Evolutionary conservation across 257 asterid genomes (phyloP).

Genomic region (Penstemon eatonii): DNA sequence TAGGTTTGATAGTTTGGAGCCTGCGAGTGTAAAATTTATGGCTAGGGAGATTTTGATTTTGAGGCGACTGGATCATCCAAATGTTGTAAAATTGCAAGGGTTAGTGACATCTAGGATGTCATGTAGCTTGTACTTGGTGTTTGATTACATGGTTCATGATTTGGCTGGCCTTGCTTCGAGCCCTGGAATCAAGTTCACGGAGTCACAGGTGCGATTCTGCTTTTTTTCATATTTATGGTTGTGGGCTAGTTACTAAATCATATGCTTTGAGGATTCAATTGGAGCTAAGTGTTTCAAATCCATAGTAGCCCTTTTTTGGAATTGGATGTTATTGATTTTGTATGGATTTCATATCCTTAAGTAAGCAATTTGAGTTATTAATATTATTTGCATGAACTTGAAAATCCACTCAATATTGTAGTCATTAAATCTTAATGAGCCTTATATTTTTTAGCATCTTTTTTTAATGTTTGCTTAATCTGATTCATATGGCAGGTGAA

Average conservation of each 20-base stretch:
- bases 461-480: slow-evolving; percentile 25
- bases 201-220: slow-evolving; percentile 59
- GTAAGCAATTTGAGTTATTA: too few relatives aligned
- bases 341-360: too few relatives aligned
- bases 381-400: neutral
- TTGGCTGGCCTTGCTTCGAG: slow-evolving; percentile 83
- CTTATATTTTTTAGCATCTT: slow-evolving; percentile 23
- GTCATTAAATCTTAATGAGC: too few relatives aligned
- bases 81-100: slow-evolving; percentile 76
- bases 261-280: neutral
- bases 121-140: slow-evolving; percentile 79
- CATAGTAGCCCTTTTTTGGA: too few relatives aligned
- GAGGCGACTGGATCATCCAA: slow-evolving; percentile 91
- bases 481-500: slow-evolving; percentile 59
- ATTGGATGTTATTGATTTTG: too few relatives aligned
- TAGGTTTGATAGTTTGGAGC: slow-evolving; percentile 83
- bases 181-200: slow-evolving; percentile 75
- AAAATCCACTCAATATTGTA: too few relatives aligned
- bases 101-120: slow-evolving; percentile 87
- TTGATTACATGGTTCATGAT: slow-evolving; percentile 87
- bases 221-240: neutral
- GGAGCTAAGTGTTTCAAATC: too few relatives aligned
- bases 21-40: slow-evolving; percentile 88
- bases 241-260: neutral
- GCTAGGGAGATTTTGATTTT: slow-evolving; percentile 87